Conservation (phyloP, 129 eudicot genomes). For the Chrysanthemum seticuspe region DNA sequence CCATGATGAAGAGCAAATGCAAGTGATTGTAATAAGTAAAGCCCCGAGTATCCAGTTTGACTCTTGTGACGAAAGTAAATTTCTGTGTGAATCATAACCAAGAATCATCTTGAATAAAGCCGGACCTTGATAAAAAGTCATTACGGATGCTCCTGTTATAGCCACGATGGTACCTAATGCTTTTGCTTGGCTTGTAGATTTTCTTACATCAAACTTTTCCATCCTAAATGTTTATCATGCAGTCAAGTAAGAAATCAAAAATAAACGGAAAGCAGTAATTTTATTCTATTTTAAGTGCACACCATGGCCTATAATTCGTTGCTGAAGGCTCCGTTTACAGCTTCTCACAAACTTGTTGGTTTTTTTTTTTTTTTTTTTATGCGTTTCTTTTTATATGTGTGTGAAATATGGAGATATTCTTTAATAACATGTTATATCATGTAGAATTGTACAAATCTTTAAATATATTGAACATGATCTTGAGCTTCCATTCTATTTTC, state of each 20-base stretch:
- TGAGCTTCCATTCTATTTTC: no score
- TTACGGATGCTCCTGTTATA: constrained; percentile 49
- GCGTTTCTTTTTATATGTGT: neutral
- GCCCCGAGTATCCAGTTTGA: constrained; percentile 63
- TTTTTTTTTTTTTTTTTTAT: neutral
- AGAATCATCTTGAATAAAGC: constrained; percentile 16
- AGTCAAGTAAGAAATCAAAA: neutral
- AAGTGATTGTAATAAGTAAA: constrained; percentile 41
- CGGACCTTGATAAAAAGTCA: constrained; percentile 50
- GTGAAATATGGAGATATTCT: neutral
- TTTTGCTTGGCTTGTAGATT: constrained; percentile 52
- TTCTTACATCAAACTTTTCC: constrained; percentile 41
- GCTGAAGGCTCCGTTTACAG: no score
- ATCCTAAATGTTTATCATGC: constrained; percentile 27
- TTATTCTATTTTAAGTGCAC: no score
- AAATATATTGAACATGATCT: no score
- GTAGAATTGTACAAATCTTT: neutral
- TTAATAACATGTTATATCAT: neutral
- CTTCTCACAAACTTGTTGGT: no score
- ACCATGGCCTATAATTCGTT: no score
- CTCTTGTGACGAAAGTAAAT: constrained; percentile 30
- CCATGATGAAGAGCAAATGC: constrained; percentile 52
- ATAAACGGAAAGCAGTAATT: neutral
- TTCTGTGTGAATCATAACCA: constrained; percentile 24
- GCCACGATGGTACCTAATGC: constrained; percentile 46